Percentiles rank a stretch among this genome's conserved stretches.
These are phyloP conservation scores for Dothideomycetes sp. DNA, from an alignment of 2,329 filamentous ascomycete genomes.

Conservation along the genomic window DNA sequence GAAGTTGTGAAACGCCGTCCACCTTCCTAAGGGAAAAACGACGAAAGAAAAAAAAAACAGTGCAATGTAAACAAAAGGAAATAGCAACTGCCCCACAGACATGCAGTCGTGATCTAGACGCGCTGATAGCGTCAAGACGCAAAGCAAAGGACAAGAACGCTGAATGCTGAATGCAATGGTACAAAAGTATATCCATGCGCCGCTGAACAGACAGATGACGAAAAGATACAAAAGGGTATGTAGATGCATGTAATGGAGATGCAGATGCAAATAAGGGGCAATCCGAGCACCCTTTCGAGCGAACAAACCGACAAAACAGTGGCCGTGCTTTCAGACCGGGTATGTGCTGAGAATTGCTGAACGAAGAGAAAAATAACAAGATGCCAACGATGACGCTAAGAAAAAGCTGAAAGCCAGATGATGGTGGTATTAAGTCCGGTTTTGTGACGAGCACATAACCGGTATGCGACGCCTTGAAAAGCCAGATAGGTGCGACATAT, in stretches of 20 bases:
- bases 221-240: slow-evolving; percentile 8
- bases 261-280: slow-evolving; percentile 3
- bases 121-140: slow-evolving; percentile 4
- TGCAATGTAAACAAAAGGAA: slow-evolving; percentile 5
- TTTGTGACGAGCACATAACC: slow-evolving; percentile 11
- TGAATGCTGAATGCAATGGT: neutral
- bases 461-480: slow-evolving; percentile 7
- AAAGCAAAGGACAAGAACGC: neutral
- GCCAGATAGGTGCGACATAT: slow-evolving; percentile 4
- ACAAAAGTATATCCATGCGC: neutral
- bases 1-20: slow-evolving; percentile 5
- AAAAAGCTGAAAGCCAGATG: slow-evolving; percentile 11
- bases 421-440: slow-evolving; percentile 4
- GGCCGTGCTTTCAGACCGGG: slow-evolving; percentile 7
- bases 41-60: too few relatives aligned
- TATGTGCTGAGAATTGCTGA: slow-evolving; percentile 8
- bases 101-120: slow-evolving; percentile 1
- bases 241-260: slow-evolving; percentile 8
- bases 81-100: neutral
- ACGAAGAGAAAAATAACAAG: slow-evolving; percentile 7
- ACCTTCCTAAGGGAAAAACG: too few relatives aligned
- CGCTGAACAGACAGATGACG: too few relatives aligned
- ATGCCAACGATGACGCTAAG: slow-evolving; percentile 8
- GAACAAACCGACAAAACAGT: slow-evolving; percentile 9
- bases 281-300: neutral